Percentiles rank a stretch among this genome's conserved stretches.
Evolutionary conservation across 148 eudicot species (phyloP).

Genomic region (Arctostaphylos glauca): DNA sequence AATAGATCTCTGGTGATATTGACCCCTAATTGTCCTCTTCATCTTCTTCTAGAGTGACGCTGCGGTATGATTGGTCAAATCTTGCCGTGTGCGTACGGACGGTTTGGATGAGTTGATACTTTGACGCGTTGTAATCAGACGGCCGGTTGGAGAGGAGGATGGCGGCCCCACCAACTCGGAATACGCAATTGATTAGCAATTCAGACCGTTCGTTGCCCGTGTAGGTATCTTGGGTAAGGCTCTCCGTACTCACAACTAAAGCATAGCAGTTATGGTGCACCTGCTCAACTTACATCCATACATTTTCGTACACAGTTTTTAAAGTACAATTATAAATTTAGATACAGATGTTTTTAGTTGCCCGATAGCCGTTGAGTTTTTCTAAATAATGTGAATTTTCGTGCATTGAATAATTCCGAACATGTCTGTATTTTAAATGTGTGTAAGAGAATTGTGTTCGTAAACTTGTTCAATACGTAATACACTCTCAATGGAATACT

Average conservation of each 20-base stretch:
- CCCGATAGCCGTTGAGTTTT: no score
- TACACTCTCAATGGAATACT: no score
- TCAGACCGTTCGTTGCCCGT: slow-evolving; percentile 16
- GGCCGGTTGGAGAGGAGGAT: slow-evolving; percentile 33
- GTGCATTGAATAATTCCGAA: no score
- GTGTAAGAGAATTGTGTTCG: no score
- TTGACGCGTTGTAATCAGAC: slow-evolving; percentile 20
- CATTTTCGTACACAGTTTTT: no score
- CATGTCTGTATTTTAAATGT: no score
- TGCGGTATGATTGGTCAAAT: slow-evolving; percentile 27
- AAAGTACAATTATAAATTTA: no score
- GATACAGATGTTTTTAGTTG: no score
- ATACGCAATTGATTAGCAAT: slow-evolving; percentile 23
- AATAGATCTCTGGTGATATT: slow-evolving; percentile 27
- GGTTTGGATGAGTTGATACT: slow-evolving; percentile 35
- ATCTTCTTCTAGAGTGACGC: slow-evolving; percentile 39
- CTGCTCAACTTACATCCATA: no score
- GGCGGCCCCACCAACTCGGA: slow-evolving; percentile 41
- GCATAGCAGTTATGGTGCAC: slow-evolving; percentile 8
- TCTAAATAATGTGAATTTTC: no score
- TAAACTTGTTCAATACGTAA: no score
- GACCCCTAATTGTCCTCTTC: slow-evolving; percentile 24
- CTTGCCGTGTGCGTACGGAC: slow-evolving; percentile 30
- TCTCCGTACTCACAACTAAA: slow-evolving; percentile 19
- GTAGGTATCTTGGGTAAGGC: slow-evolving; percentile 21